Evolutionary conservation across 495 filamentous ascomycete genomes (phyloP), one percentile per base, ranked within the genome.

Genomic region (Penicillium bovifimosum): DNA sequence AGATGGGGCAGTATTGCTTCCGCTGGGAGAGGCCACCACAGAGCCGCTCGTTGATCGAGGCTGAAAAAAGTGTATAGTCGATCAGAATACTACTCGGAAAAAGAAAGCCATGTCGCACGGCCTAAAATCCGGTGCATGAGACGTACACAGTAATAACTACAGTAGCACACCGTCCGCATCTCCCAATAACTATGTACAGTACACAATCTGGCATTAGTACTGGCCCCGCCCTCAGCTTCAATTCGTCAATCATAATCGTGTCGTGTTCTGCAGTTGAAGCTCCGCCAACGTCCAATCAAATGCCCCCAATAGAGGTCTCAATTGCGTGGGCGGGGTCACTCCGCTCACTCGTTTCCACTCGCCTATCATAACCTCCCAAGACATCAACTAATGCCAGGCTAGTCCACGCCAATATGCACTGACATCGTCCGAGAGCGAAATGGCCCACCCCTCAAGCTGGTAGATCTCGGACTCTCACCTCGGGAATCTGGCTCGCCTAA

Each of bases 401-500:
- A 50, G 17, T 28, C 16, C 26, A 38, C 26, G 28, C 16, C 29
- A 50, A 42, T 31, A 24, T 24, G 20, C 20, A 24, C 20, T 24
- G 2, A 24, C 20, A 3, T 27, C 26, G 6, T 8, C 16, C 14
- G 17, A 24, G 47, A 14, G 16, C 27, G 28, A 51, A 29, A 29
- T 9, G 53, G 28, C 38, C 62, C 59, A 59, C 50, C 54, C 10
- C 38, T 36, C 41, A 20, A 33, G 58, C 50, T 42, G 54, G 50
- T 35, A 66, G 60, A 66, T 66, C 63, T 66, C 63, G 63, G 63
- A 59, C 55, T 16, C 42, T 49, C 49, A 16, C 51, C n/a, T 29
- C 52, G 47, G 54, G 58, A 65, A 73, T 73, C 70, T 70, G 53
- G 50, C 55, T 56, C 52, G 46, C 51, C 50, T 54, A 60, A 59